Evolutionary conservation across 2,329 filamentous ascomycete species (phyloP), one percentile per base, ranked within the genome.

Genomic region (Rhinocladiella similis): DNA sequence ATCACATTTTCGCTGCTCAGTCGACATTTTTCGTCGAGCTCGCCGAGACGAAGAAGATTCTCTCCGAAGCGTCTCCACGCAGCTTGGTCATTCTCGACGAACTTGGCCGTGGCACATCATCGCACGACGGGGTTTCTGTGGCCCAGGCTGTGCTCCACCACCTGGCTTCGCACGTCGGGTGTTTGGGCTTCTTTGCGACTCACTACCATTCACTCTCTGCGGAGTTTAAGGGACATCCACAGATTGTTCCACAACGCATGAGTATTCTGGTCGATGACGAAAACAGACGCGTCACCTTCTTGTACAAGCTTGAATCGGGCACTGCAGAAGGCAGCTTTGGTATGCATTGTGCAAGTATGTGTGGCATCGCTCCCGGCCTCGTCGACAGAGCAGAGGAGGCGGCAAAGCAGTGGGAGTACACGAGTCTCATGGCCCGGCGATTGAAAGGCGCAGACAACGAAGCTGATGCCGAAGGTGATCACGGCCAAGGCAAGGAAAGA

Each of bases 301-400:
- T 99, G 53, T 99, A 99, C 77, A 92, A 90, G 68, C 83, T 99
- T 0, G 94, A 97, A 73, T 84, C 90, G 13, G 94, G 94, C 1
- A 91, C 97, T 9, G 94, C 94, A 0, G 92, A 97, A 72, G 94
- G 94, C 14, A 96, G 90, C 68, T 99, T 97, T 68, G 94, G 94
- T 66, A 99, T 99, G 94, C 94, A 99, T 72, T 99, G 94, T 70
- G 94, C 94, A 1, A 88, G 91, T 58, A 99, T 99, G 94, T 99
- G 94, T 67, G 94, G 94, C 1, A 97, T 99, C 62, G 85, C 91
- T 0, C 78, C 79, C 43, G 86, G 86, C 53, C 86, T 99, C 14
- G 91, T 99, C 60, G 86, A 92, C 68, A 79, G 88, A 19, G 94
- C 94, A 0, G 94, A 99, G 73, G 83, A 87, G 19, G 94, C 94